Evolutionary conservation across 2,329 filamentous ascomycete species (phyloP), one percentile per base, ranked within the genome.

Genomic region (Madurella fahalii): DNA sequence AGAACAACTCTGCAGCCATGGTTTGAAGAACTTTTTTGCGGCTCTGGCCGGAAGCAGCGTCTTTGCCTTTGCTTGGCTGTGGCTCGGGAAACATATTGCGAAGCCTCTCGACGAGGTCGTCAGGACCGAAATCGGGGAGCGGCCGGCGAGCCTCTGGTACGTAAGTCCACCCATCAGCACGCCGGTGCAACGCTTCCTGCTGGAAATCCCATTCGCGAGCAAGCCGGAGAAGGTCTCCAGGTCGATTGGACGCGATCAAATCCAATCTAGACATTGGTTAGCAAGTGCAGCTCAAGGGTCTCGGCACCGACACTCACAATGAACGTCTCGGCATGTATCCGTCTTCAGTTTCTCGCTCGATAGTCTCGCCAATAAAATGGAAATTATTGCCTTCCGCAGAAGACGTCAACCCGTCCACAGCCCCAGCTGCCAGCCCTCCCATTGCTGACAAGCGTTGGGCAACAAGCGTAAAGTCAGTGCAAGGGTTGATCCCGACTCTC

Each of bases 271-370:
- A 30, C 17, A 39, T 40, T 12, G 1, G 50, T 60, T 50, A 56
- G 52, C 17, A 31, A 31, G 7, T 32, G 4, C n/a, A n/a, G 17
- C 13, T 9, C 9, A 2, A 52, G 18, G n/a, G 4, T 12, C 25
- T 7, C 7, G 40, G 8, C 4, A 30, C 17, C 11, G 16, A 32
- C 25, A 53, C 60, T 37, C 52, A 61, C 61, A 63, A 32, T 20
- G 59, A 61, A 17, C 51, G 58, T 25, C 59, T 54, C 17, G 60
- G 60, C 60, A 64, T 61, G 40, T 59, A 60, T 1, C 55, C 60
- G 15, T 57, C 57, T n/a, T 47, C 31, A 18, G 41, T 55, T 31
- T 51, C 54, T 11, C 37, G 40, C 41, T 56, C 56, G 13, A 63
- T 39, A 39, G 45, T 54, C 17, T 60, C 50, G 1, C 13, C 50